phyloP scores from a whole-genome alignment of 179 eudicot genomes.

The Spergularia azorica region DNA sequence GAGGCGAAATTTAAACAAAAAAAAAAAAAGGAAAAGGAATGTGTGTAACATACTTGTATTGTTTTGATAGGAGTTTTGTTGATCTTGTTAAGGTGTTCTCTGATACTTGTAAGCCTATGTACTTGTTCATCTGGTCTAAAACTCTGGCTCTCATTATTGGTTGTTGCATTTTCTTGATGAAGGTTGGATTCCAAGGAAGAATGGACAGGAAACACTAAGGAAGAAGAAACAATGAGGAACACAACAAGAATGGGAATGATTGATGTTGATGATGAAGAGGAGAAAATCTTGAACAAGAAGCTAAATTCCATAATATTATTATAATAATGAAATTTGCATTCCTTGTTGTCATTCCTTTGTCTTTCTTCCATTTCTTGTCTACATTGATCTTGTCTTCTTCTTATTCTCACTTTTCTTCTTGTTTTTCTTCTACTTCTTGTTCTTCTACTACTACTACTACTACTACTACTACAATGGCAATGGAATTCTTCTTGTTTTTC shows the following conservation, averaged over 20 bases:
- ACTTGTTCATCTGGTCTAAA: conserved; percentile 28
- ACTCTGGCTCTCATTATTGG: conserved; percentile 30
- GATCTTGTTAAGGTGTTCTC: conserved; percentile 45
- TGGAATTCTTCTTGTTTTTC: conserved; percentile 14
- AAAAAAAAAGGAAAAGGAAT: not conserved
- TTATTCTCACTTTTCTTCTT: conserved; percentile 14
- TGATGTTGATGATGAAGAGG: conserved; percentile 17
- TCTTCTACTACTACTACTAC: too few relatives aligned
- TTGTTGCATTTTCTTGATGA: not conserved
- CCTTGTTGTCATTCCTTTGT: not conserved
- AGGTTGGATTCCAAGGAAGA: conserved; percentile 22
- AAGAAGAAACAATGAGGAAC: conserved; percentile 29
- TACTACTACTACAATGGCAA: not conserved
- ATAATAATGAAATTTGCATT: conserved; percentile 1
- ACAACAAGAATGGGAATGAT: conserved; percentile 31
- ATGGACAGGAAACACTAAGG: conserved; percentile 30
- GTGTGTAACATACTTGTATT: conserved; percentile 45
- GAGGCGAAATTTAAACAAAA: not conserved
- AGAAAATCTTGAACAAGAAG: conserved; percentile 18
- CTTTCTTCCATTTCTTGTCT: conserved; percentile 22
- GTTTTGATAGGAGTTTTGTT: conserved; percentile 50
- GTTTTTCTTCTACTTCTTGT: too few relatives aligned
- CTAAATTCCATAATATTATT: conserved; percentile 24
- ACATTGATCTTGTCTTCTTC: conserved; percentile 36
- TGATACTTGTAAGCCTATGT: conserved; percentile 36